Conservation (phyloP, 352 stramenopile genomes). For the Phytopythium oedochilum region DNA sequence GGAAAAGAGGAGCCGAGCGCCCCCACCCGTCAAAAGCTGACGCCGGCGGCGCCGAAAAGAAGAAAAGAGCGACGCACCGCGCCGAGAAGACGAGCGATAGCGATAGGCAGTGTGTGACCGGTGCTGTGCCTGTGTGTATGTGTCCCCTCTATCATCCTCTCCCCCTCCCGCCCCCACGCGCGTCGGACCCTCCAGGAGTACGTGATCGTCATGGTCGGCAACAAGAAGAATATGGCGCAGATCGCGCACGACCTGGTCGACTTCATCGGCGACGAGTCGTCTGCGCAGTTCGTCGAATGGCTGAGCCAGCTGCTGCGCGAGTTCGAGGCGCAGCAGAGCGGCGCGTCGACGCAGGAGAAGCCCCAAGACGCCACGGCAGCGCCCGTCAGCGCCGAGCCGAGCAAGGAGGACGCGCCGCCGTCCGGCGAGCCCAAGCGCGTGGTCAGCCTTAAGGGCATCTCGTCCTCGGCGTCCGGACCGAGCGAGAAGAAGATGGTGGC, state of each 20-base stretch:
- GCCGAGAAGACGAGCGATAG: slow-evolving; percentile 6
- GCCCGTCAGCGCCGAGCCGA: slow-evolving; percentile 9
- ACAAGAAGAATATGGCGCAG: slow-evolving; percentile 85
- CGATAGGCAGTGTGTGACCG: slow-evolving; percentile 7
- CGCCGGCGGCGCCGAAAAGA: slow-evolving; percentile 7
- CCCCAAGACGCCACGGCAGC: slow-evolving; percentile 3
- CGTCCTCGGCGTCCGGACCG: slow-evolving; percentile 14
- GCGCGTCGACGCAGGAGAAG: neutral
- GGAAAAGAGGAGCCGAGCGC: neutral
- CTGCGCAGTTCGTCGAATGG: slow-evolving; percentile 70
- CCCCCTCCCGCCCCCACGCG: neutral
- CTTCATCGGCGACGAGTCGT: slow-evolving; percentile 79
- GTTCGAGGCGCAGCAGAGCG: slow-evolving; percentile 32
- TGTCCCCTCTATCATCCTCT: neutral
- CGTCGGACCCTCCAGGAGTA: slow-evolving; percentile 38
- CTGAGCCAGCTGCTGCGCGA: slow-evolving; percentile 48
- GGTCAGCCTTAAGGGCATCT: slow-evolving; percentile 54
- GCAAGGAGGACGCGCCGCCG: neutral
- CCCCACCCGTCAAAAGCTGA: neutral
- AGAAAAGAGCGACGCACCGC: slow-evolving; percentile 9
- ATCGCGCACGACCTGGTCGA: slow-evolving; percentile 79
- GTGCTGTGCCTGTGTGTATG: slow-evolving; percentile 28
- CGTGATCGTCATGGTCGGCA: slow-evolving; percentile 82
- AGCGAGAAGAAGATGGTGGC: slow-evolving; percentile 51
- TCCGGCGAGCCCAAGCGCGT: slow-evolving; percentile 36